These are phyloP conservation scores for Volutella citrinella DNA, from an alignment of 2,329 filamentous ascomycete genomes.

Conservation along the genomic window DNA sequence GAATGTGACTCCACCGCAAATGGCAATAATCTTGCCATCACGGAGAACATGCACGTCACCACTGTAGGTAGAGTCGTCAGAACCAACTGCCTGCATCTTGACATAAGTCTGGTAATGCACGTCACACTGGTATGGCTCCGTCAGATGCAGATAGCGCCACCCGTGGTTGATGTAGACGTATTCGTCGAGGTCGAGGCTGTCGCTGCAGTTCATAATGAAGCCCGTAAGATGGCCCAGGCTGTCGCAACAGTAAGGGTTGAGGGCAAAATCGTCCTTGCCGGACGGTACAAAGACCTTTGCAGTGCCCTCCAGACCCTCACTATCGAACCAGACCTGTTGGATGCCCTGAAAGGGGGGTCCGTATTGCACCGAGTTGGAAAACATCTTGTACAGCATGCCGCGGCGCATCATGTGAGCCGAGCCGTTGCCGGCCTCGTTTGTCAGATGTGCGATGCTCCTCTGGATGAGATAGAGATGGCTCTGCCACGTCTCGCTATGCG, in stretches of 20 bases:
- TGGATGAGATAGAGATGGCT: slow-evolving; percentile 55
- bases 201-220: slow-evolving; percentile 59
- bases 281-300: slow-evolving; percentile 51
- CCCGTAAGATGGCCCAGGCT: slow-evolving; percentile 57
- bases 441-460: slow-evolving; percentile 55
- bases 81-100: slow-evolving; percentile 54
- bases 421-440: slow-evolving; percentile 22
- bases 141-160: slow-evolving; percentile 52
- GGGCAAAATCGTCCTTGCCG: slow-evolving; percentile 44
- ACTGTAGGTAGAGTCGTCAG: slow-evolving; percentile 34
- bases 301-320: slow-evolving; percentile 19
- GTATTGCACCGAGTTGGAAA: slow-evolving; percentile 54
- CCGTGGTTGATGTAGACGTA: slow-evolving; percentile 60
- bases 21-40: slow-evolving; percentile 46
- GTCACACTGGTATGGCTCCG: slow-evolving; percentile 13
- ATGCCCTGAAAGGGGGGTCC: slow-evolving; percentile 52
- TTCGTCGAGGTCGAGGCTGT: slow-evolving; percentile 44
- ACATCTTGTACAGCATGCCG: slow-evolving; percentile 60
- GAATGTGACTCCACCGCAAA: slow-evolving; percentile 53
- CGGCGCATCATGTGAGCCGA: slow-evolving; percentile 18
- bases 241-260: slow-evolving; percentile 58
- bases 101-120: slow-evolving; percentile 56
- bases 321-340: slow-evolving; percentile 52
- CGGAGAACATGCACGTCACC: slow-evolving; percentile 58
- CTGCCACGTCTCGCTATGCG: slow-evolving; percentile 18